phyloP scores from a whole-genome alignment of 306 rosid genomes.

The Corylus americana region DNA sequence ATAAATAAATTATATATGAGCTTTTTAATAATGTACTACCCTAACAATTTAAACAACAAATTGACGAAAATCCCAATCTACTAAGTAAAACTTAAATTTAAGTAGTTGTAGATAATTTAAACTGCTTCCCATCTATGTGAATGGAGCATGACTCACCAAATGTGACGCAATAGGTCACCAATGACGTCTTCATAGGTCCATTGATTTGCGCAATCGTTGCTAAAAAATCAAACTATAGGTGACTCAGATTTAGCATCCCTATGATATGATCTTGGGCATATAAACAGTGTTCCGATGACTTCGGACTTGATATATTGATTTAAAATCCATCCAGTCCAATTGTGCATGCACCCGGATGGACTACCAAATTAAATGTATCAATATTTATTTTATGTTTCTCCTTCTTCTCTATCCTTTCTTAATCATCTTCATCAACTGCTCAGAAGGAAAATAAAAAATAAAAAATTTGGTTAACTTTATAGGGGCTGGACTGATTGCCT shows the following conservation, averaged over 20 bases:
- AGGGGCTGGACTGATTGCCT: no score
- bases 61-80: no score
- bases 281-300: neutral
- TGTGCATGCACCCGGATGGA: neutral
- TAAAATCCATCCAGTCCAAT: neutral
- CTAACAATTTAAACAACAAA: no score
- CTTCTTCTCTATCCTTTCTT: neutral
- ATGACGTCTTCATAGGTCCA: slow-evolving; percentile 10
- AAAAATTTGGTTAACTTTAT: neutral
- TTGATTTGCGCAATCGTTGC: slow-evolving; percentile 16
- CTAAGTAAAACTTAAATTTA: no score
- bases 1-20: no score
- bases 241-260: neutral
- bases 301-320: neutral
- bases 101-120: no score
- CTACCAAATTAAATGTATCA: neutral
- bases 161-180: neutral
- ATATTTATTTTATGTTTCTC: neutral
- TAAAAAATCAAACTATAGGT: neutral
- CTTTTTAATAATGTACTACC: no score
- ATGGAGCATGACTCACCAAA: no score
- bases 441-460: no score
- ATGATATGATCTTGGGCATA: slow-evolving; percentile 6
- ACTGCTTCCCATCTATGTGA: no score
- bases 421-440: neutral